Base-by-base conservation (phyloP, 2,329 filamentous ascomycete species). In the Furcasterigmium furcatum region DNA sequence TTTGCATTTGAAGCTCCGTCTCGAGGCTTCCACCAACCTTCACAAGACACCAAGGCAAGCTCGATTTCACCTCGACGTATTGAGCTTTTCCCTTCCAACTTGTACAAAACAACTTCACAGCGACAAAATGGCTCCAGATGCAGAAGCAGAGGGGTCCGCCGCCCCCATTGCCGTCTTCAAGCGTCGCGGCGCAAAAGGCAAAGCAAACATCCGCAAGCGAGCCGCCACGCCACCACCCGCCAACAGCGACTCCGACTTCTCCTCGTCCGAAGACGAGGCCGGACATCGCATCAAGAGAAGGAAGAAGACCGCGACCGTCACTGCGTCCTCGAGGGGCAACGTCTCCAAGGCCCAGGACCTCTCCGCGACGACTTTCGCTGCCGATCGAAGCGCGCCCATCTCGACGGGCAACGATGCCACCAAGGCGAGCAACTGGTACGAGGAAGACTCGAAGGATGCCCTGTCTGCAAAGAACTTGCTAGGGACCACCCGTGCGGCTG, bases 351-450 rank as follows among this genome's bases (percentile, higher is more conserved):
- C 59, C 30, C 65, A 70, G 8, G 72, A 79, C 22, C 63, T 74
- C 20, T 67, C 70, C 13, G 68, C 79, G 48, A 77, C 80, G 39
- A 67, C 77, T 52, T 80, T 79, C 65, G 65, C 75, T 43, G 79
- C 84, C 46, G 78, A 89, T 63, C 75, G 84, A 53, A 76, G 71
- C 46, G 66, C 81, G 20, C 74, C 76, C 52, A 82, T 90, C 55
- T 74, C 82, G 55, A 76, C 75, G 52, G 80, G 79, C 57, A 92
- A 92, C 63, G 91, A 96, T 62, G 92, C 94, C 18, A 97, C 92
- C 2, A 96, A 95, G 59, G 79, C 84, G 36, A 86, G 80, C 46
- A 88, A 95, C 63, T 96, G 91, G 91, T 94, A 87, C 66, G 91
- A 95, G 49, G 88, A 92, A 48, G 74, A 77, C n/a, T 68, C 73